These are phyloP conservation scores for Alternaria dauci DNA, from an alignment of 2,329 filamentous ascomycete genomes.

Conservation along the genomic window DNA sequence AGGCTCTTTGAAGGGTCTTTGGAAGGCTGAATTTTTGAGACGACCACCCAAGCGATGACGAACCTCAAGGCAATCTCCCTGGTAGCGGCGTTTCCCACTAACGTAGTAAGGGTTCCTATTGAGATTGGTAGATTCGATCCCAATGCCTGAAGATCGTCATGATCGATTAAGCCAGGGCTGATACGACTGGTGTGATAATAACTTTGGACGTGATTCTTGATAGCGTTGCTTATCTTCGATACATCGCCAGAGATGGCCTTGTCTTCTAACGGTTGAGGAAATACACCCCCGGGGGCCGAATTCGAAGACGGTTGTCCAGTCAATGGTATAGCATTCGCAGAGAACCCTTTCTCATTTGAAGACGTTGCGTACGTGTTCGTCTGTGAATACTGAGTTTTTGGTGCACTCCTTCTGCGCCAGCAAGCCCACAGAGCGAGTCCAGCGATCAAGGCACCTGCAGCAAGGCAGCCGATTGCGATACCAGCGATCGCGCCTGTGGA, in stretches of 20 bases:
- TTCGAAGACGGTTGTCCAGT: conserved; percentile 17
- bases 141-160: conserved; percentile 34
- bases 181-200: conserved; percentile 43
- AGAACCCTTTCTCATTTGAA: conserved; percentile 29
- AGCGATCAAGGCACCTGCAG: conserved; percentile 41
- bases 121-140: conserved; percentile 35
- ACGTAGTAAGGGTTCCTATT: conserved; percentile 31
- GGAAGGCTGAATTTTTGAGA: conserved; percentile 33
- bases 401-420: conserved; percentile 21
- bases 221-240: conserved; percentile 42
- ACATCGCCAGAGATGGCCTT: conserved; percentile 42
- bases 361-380: conserved; percentile 23
- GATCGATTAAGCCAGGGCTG: conserved; percentile 31
- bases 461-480: conserved; percentile 48
- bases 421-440: conserved; percentile 33
- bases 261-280: conserved; percentile 48
- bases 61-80: conserved; percentile 43
- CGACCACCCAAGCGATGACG: conserved; percentile 43
- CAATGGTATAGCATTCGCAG: conserved; percentile 19
- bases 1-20: conserved; percentile 29
- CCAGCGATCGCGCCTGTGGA: conserved; percentile 42
- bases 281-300: conserved; percentile 18
- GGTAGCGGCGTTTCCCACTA: conserved; percentile 38
- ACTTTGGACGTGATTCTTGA: conserved; percentile 51
- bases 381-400: neutral